Percentiles rank a stretch among this genome's conserved stretches.
phyloP scores from a whole-genome alignment of 225 moss, liverwort and hornwort genomes.

The Sphagnum tenellum region DNA sequence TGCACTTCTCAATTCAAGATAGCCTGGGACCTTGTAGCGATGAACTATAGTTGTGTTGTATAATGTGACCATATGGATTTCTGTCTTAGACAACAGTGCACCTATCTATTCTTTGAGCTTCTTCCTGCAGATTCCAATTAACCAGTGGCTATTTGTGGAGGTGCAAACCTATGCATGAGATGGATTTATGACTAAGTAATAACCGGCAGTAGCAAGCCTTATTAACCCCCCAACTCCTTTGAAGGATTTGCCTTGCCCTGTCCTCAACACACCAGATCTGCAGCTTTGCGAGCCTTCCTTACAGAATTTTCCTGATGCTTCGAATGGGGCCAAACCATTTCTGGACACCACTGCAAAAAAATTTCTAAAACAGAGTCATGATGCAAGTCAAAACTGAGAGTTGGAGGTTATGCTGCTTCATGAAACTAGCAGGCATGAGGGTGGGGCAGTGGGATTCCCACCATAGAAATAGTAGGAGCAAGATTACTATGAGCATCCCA shows the following conservation, averaged over 20 bases:
- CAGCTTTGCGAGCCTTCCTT: constrained; percentile 46
- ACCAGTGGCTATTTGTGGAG: constrained; percentile 74
- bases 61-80: background rate
- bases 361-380: too few species aligned
- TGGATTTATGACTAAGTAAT: constrained; percentile 44
- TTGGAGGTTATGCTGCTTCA: background rate
- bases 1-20: too few species aligned
- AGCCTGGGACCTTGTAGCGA: too few species aligned
- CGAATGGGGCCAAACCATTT: too few species aligned
- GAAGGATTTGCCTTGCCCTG: constrained; percentile 60
- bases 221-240: constrained; percentile 83
- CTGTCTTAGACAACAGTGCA: too few species aligned
- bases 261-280: constrained; percentile 48
- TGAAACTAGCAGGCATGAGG: constrained; percentile 48
- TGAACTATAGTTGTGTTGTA: too few species aligned
- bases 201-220: constrained; percentile 71
- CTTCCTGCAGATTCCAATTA: constrained; percentile 62
- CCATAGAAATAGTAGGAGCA: constrained; percentile 55
- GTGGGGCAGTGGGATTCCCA: constrained; percentile 36
- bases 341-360: too few species aligned
- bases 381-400: background rate
- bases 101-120: too few species aligned
- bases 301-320: too few species aligned
- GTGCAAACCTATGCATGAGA: constrained; percentile 72
- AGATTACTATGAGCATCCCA: constrained; percentile 62